Percentiles rank a stretch among this genome's conserved stretches.
Conservation (phyloP, 257 asterid species). For the Przewalskia tangutica region DNA sequence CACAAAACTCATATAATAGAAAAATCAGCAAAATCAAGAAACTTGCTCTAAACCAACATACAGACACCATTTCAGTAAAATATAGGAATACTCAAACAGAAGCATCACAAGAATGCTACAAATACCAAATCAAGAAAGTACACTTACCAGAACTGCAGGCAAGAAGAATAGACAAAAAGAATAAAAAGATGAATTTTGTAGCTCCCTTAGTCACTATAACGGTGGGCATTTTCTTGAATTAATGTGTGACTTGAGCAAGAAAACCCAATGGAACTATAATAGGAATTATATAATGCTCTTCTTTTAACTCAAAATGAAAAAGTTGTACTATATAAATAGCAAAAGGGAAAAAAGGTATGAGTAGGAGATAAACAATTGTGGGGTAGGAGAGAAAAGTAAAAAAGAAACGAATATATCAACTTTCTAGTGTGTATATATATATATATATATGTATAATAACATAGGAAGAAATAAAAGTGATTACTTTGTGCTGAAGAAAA, state of each 20-base stretch:
- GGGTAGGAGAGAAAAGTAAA: conserved; percentile 29
- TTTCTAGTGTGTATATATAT: conserved; percentile 9
- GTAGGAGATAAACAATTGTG: conserved; percentile 18
- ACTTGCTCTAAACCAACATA: neutral
- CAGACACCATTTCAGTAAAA: neutral
- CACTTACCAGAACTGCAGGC: conserved; percentile 40
- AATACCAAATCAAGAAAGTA: neutral
- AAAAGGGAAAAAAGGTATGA: neutral
- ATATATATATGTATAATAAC: neutral
- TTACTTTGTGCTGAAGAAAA: conserved; percentile 71
- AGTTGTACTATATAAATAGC: neutral
- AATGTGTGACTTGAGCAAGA: conserved; percentile 6
- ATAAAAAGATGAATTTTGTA: conserved; percentile 19
- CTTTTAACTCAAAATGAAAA: conserved; percentile 2
- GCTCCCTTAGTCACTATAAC: conserved; percentile 36
- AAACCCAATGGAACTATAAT: conserved; percentile 11
- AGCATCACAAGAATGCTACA: neutral
- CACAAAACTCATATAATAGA: neutral
- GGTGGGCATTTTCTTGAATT: neutral
- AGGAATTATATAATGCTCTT: conserved; percentile 8
- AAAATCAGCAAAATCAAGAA: neutral
- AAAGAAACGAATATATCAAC: conserved; percentile 32
- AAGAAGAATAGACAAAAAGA: conserved; percentile 25
- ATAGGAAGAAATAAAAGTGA: conserved; percentile 24
- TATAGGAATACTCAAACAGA: neutral